These are phyloP conservation scores for Podila clonocystis DNA, from an alignment of 192 early-diverging fungal genomes.

Conservation along the genomic window DNA sequence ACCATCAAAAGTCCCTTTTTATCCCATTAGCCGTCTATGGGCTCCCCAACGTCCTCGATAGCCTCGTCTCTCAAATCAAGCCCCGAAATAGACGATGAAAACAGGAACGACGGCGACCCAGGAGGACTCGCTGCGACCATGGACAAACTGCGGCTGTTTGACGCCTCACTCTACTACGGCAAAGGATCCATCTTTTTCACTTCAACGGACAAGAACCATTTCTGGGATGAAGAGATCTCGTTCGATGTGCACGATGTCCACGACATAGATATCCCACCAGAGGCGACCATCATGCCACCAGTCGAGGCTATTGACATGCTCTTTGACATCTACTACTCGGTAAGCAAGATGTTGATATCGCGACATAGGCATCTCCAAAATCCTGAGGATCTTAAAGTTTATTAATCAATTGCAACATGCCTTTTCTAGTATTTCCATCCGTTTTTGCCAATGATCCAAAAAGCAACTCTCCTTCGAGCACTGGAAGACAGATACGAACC, in stretches of 20 bases:
- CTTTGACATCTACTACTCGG: conserved; percentile 42
- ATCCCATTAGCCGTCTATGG: background rate
- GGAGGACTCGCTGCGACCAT: conserved; percentile 39
- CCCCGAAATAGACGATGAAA: conserved; percentile 1
- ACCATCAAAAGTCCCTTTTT: background rate
- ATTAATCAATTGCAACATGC: background rate
- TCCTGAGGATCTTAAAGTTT: no score
- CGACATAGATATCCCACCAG: conserved; percentile 25
- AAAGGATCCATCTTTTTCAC: conserved; percentile 47
- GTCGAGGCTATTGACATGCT: conserved; percentile 38
- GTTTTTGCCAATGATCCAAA: conserved; percentile 48
- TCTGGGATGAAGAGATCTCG: conserved; percentile 49
- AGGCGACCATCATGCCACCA: conserved; percentile 28
- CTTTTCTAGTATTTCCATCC: conserved; percentile 22
- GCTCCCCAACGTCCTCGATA: conserved; percentile 19
- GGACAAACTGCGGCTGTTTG: conserved; percentile 45
- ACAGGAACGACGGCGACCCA: conserved; percentile 15
- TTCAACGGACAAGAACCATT: conserved; percentile 34
- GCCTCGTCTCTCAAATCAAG: conserved; percentile 8
- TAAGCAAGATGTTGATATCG: background rate
- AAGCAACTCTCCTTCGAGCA: conserved; percentile 28
- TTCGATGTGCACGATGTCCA: conserved; percentile 42
- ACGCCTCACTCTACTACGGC: conserved; percentile 38
- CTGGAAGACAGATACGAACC: conserved; percentile 47
- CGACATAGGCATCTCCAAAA: no score